Evolutionary conservation across 495 filamentous ascomycete species (phyloP).

Genomic region (Terfezia boudieri): DNA sequence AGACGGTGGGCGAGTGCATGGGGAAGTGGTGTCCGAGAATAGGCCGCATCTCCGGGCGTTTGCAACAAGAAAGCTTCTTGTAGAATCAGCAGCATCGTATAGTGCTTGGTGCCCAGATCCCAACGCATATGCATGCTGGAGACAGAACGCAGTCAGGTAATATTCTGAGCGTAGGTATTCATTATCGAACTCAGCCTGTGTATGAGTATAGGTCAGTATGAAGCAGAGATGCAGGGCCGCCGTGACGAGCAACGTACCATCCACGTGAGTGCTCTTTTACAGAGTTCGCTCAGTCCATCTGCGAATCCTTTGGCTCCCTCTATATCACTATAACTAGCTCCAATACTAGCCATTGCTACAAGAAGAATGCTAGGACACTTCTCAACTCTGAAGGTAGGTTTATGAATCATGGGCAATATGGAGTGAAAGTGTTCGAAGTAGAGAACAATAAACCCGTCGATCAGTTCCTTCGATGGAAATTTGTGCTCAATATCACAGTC

Average conservation of each 20-base stretch:
- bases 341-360: slow-evolving; percentile 20
- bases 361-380: slow-evolving; percentile 17
- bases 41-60: slow-evolving; percentile 19
- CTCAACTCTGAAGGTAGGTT: slow-evolving; percentile 16
- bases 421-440: slow-evolving; percentile 20
- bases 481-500: slow-evolving; percentile 11
- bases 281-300: slow-evolving; percentile 19
- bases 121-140: slow-evolving; percentile 19
- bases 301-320: slow-evolving; percentile 18
- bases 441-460: slow-evolving; percentile 16
- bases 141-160: slow-evolving; percentile 19
- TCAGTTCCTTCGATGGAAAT: slow-evolving; percentile 13
- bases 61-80: slow-evolving; percentile 17
- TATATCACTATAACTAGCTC: slow-evolving; percentile 18
- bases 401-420: slow-evolving; percentile 20
- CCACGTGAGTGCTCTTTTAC: slow-evolving; percentile 17
- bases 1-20: slow-evolving; percentile 8
- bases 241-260: slow-evolving; percentile 11
- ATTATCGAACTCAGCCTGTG: slow-evolving; percentile 16
- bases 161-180: slow-evolving; percentile 17
- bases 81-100: slow-evolving; percentile 20
- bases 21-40: slow-evolving; percentile 10
- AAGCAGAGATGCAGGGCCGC: background rate
- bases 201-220: background rate
- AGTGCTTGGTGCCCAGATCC: slow-evolving; percentile 18